A percentile compares a stretch with the other conserved stretches of the same genome.
phyloP scores from a whole-genome alignment of 495 filamentous ascomycete species.

The Letharia columbiana region DNA sequence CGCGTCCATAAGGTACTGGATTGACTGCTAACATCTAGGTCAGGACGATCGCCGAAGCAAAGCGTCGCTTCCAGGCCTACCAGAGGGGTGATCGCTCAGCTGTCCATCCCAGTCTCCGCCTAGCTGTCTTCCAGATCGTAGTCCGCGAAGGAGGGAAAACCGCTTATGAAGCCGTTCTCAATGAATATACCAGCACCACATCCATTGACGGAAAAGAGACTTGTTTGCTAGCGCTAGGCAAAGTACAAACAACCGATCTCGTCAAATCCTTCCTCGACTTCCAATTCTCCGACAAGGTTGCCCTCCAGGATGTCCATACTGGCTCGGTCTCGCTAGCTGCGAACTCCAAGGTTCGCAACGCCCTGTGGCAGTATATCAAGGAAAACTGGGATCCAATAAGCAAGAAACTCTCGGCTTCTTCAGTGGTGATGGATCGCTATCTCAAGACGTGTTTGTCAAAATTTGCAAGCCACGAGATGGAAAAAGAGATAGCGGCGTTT shows the following conservation, averaged over 20 bases:
- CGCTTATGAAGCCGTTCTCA: constrained; percentile 66
- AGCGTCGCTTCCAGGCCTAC: constrained; percentile 67
- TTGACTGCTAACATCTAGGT: constrained; percentile 24
- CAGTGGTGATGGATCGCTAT: constrained; percentile 81
- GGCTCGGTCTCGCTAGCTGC: constrained; percentile 61
- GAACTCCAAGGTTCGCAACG: constrained; percentile 58
- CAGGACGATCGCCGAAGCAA: constrained; percentile 61
- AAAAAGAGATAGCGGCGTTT: constrained; percentile 71
- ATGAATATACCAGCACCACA: constrained; percentile 71
- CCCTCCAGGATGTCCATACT: constrained; percentile 78
- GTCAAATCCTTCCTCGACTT: constrained; percentile 65
- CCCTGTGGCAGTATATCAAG: constrained; percentile 78
- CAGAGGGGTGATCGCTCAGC: constrained; percentile 55
- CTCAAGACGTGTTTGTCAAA: constrained; percentile 65
- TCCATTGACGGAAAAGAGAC: constrained; percentile 88
- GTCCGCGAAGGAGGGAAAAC: constrained; percentile 56
- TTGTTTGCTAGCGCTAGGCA: constrained; percentile 65
- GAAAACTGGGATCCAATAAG: constrained; percentile 65
- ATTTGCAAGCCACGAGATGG: constrained; percentile 61
- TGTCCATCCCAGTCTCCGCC: constrained; percentile 71
- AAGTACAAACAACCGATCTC: constrained; percentile 58
- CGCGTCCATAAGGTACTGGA: constrained; percentile 2
- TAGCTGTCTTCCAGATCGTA: constrained; percentile 70
- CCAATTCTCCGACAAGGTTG: constrained; percentile 67
- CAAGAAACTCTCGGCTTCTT: constrained; percentile 63